These are phyloP conservation scores for Strobilomyces dryophilus DNA, from an alignment of 768 basidiomycete species.

Conservation along the genomic window DNA sequence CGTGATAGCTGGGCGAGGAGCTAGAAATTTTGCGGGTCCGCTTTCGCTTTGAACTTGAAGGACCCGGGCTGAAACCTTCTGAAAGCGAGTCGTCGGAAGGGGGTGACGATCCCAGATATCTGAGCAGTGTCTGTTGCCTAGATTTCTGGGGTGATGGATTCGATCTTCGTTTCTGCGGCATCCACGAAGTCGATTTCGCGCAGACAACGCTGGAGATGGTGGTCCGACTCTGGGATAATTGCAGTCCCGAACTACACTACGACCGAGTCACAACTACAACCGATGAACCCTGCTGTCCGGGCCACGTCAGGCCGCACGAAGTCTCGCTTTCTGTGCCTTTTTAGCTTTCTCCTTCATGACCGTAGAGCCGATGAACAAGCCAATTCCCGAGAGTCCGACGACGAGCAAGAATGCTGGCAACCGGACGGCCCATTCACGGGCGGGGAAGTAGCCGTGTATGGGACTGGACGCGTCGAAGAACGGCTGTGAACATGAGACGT, in stretches of 20 bases:
- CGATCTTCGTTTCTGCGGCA: constrained; percentile 6
- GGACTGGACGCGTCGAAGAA: constrained; percentile 76
- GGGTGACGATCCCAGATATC: constrained; percentile 31
- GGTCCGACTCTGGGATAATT: neutral
- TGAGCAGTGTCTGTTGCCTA: constrained; percentile 44
- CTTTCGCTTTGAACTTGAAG: constrained; percentile 12
- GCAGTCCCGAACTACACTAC: neutral
- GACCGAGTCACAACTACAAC: neutral
- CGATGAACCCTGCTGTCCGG: neutral
- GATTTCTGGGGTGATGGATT: constrained; percentile 24
- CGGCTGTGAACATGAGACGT: constrained; percentile 45
- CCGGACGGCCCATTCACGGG: constrained; percentile 89
- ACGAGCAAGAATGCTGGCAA: constrained; percentile 82
- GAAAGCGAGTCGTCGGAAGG: constrained; percentile 5
- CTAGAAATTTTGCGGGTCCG: constrained; percentile 10
- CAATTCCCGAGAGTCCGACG: constrained; percentile 75
- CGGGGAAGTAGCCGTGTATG: constrained; percentile 75
- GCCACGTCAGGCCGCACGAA: constrained; percentile 51
- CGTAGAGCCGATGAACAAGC: constrained; percentile 74
- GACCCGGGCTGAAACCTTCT: constrained; percentile 1
- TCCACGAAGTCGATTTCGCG: neutral
- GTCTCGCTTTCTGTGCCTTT: constrained; percentile 57
- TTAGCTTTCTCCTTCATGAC: constrained; percentile 70
- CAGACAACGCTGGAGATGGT: neutral
- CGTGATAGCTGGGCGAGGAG: constrained; percentile 13